Evolutionary conservation across 805 yeast genomes (phyloP).

Genomic region (Wickerhamiella siamensis): DNA sequence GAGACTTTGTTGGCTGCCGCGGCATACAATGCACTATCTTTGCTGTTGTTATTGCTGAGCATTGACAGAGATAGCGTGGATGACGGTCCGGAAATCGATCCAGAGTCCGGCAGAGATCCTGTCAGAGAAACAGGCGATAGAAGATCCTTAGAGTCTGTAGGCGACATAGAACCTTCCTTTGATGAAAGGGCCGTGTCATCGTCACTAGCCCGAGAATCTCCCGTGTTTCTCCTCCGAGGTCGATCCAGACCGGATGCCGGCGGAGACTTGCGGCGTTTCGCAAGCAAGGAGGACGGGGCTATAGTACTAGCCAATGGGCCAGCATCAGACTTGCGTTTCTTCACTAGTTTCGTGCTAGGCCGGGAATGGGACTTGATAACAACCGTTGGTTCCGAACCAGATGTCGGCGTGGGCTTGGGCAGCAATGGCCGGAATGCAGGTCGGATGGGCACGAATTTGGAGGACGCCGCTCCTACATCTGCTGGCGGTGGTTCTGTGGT

Average conservation of each 20-base stretch:
- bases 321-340: conserved; percentile 5
- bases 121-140: too few relatives aligned
- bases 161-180: neutral
- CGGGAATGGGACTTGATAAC: conserved; percentile 6
- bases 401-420: conserved; percentile 19
- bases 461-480: conserved; percentile 3
- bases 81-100: neutral
- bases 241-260: neutral
- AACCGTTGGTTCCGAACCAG: conserved; percentile 7
- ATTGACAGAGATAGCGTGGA: neutral
- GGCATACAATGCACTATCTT: neutral
- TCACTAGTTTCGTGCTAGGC: conserved; percentile 1
- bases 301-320: conserved; percentile 7
- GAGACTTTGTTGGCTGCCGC: neutral
- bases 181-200: neutral
- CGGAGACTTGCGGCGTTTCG: conserved; percentile 7
- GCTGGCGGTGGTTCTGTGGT: neutral
- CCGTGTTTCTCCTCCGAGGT: neutral
- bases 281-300: conserved; percentile 9
- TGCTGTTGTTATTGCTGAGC: neutral
- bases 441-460: conserved; percentile 21
- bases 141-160: neutral
- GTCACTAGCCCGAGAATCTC: neutral
- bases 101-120: neutral
- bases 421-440: conserved; percentile 26